phyloP scores from a whole-genome alignment of 2,329 filamentous ascomycete genomes.

The Clonostachys byssicola region DNA sequence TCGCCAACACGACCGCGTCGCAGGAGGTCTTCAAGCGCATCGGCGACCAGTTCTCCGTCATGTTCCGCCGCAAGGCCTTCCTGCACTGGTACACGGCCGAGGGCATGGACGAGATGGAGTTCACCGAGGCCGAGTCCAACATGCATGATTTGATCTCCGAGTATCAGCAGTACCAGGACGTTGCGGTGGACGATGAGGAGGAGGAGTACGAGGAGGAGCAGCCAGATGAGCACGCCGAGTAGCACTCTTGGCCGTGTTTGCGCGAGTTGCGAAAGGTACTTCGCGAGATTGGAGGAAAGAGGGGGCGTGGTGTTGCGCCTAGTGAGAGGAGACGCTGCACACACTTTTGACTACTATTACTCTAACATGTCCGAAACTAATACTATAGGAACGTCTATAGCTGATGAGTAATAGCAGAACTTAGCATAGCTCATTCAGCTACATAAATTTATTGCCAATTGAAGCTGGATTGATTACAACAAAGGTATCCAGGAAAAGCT shows the following conservation, averaged over 20 bases:
- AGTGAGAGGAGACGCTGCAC: too few species aligned
- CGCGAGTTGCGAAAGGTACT: too few species aligned
- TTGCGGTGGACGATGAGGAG: constrained; percentile 85
- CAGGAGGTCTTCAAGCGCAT: constrained; percentile 99
- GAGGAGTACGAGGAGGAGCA: constrained; percentile 91
- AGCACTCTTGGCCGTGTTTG: constrained; percentile 7
- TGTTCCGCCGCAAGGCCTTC: constrained; percentile 99
- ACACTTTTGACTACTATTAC: too few species aligned
- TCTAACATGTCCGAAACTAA: too few species aligned
- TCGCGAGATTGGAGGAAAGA: too few species aligned
- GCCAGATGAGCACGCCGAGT: constrained; percentile 67
- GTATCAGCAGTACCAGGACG: constrained; percentile 99
- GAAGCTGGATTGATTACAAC: too few species aligned
- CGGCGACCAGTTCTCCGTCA: constrained; percentile 98
- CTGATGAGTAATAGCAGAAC: too few species aligned
- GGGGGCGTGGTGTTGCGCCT: too few species aligned
- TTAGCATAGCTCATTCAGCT: too few species aligned
- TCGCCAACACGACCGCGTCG: constrained; percentile 98
- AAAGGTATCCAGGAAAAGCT: too few species aligned
- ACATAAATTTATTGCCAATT: too few species aligned
- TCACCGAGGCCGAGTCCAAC: constrained; percentile 99
- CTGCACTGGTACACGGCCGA: constrained; percentile 99
- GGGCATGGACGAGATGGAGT: constrained; percentile 99
- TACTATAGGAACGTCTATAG: too few species aligned
- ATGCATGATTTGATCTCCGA: constrained; percentile 99